These are phyloP conservation scores for Chalciporus sp. DNA, from an alignment of 1,284 basidiomycete species.

Conservation along the genomic window DNA sequence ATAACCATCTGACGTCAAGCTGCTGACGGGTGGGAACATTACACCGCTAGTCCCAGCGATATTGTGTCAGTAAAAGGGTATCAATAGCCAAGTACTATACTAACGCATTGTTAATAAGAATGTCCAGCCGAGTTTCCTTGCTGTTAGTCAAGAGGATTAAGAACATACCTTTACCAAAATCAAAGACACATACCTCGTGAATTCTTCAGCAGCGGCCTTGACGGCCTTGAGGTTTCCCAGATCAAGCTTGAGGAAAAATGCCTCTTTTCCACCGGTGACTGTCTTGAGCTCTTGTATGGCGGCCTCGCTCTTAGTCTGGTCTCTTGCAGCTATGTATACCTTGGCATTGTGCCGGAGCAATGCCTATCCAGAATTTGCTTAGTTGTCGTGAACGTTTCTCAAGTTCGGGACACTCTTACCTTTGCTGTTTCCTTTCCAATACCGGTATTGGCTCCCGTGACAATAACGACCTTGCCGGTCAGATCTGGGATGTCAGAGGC, in stretches of 20 bases:
- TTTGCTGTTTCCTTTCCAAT: constrained; percentile 45
- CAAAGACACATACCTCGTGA: constrained; percentile 39
- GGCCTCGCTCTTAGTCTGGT: constrained; percentile 43
- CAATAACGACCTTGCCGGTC: constrained; percentile 42
- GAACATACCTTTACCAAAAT: not conserved
- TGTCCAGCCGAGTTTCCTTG: constrained; percentile 50
- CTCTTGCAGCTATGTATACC: constrained; percentile 64
- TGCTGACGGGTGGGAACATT: constrained; percentile 48
- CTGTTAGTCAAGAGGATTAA: constrained; percentile 21
- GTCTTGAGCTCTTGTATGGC: constrained; percentile 54
- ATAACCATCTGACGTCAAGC: constrained; percentile 55
- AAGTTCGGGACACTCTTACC: constrained; percentile 45
- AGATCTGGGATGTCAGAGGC: constrained; percentile 53
- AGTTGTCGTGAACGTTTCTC: not conserved
- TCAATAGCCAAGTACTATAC: constrained; percentile 5
- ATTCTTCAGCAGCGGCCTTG: constrained; percentile 51
- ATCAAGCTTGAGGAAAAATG: constrained; percentile 59
- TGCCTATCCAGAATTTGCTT: not conserved
- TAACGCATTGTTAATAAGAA: constrained; percentile 57
- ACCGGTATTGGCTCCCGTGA: constrained; percentile 42
- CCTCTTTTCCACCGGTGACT: constrained; percentile 46
- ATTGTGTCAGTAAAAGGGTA: not conserved
- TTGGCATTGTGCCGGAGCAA: constrained; percentile 9
- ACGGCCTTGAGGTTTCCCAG: constrained; percentile 57
- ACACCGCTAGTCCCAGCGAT: constrained; percentile 47